A percentile compares a stretch with the other conserved stretches of the same genome.
Conservation (phyloP, 805 yeast species). For the Candida mattraensis region DNA sequence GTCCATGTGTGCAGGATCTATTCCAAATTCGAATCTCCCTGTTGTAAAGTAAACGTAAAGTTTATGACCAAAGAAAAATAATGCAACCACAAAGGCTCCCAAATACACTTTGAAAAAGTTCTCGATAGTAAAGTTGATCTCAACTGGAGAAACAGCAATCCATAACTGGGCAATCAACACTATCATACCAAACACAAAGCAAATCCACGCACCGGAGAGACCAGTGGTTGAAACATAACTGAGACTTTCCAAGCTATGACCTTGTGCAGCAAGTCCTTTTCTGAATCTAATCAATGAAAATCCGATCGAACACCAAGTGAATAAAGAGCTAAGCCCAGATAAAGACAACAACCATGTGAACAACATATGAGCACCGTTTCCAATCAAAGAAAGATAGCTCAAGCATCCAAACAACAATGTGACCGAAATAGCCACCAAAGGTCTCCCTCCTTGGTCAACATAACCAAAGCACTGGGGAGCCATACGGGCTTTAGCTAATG, state of each 20-base stretch:
- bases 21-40: slow-evolving; percentile 15
- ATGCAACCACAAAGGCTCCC: slow-evolving; percentile 46
- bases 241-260: slow-evolving; percentile 40
- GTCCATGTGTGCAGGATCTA: slow-evolving; percentile 22
- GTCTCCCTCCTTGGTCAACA: slow-evolving; percentile 52
- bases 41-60: slow-evolving; percentile 17
- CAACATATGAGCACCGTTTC: slow-evolving; percentile 36
- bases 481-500: slow-evolving; percentile 44
- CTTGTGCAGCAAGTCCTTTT: slow-evolving; percentile 43
- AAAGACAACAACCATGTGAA: slow-evolving; percentile 51
- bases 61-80: slow-evolving; percentile 45
- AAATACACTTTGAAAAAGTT: slow-evolving; percentile 46
- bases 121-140: slow-evolving; percentile 31
- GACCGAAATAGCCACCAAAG: slow-evolving; percentile 43
- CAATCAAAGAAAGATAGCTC: slow-evolving; percentile 46
- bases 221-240: slow-evolving; percentile 45
- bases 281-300: slow-evolving; percentile 46
- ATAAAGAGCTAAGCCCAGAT: slow-evolving; percentile 47
- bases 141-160: slow-evolving; percentile 47
- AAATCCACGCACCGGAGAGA: slow-evolving; percentile 40
- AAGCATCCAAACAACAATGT: slow-evolving; percentile 42
- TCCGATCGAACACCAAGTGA: slow-evolving; percentile 51
- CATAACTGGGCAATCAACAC: slow-evolving; percentile 47
- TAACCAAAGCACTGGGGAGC: slow-evolving; percentile 45
- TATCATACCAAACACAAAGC: slow-evolving; percentile 35